Evolutionary conservation across 139 green algal species (phyloP).

Genomic region (Picochlorum sp.): DNA sequence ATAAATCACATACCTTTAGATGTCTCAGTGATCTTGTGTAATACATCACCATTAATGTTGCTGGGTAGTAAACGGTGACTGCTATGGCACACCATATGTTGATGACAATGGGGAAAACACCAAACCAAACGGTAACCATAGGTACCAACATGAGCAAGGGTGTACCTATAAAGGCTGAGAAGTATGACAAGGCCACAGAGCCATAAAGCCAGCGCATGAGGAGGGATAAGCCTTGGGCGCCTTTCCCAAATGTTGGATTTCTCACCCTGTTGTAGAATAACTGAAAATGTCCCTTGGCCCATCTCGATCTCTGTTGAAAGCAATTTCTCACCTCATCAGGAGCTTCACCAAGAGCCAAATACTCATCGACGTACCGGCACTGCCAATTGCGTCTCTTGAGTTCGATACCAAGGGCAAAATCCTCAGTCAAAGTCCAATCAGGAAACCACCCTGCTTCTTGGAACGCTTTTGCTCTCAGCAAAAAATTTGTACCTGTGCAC

Average conservation of each 20-base stretch:
- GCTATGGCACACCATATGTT: constrained; percentile 43
- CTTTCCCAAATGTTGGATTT: constrained; percentile 29
- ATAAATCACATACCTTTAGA: constrained; percentile 19
- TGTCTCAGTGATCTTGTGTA: constrained; percentile 21
- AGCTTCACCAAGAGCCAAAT: constrained; percentile 67
- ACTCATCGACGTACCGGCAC: constrained; percentile 63
- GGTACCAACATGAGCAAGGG: constrained; percentile 44
- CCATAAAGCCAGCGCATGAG: constrained; percentile 39
- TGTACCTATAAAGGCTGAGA: constrained; percentile 38
- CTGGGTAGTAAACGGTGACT: constrained; percentile 45
- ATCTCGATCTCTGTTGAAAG: constrained; percentile 76
- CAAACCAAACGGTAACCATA: constrained; percentile 45
- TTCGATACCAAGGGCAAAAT: constrained; percentile 66
- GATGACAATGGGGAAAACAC: constrained; percentile 55
- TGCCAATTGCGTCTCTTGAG: constrained; percentile 51
- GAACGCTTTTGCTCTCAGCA: constrained; percentile 51
- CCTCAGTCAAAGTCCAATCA: constrained; percentile 66
- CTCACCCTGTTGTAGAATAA: constrained; percentile 32
- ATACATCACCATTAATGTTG: constrained; percentile 31
- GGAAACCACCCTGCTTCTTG: constrained; percentile 58
- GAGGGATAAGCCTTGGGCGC: constrained; percentile 20
- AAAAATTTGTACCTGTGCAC: constrained; percentile 64
- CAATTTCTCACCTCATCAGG: constrained; percentile 73
- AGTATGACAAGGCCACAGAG: constrained; percentile 35
- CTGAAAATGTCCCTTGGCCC: constrained; percentile 76